Conservation (phyloP, 2,329 filamentous ascomycete genomes). For the Monilinia aucupariae region DNA sequence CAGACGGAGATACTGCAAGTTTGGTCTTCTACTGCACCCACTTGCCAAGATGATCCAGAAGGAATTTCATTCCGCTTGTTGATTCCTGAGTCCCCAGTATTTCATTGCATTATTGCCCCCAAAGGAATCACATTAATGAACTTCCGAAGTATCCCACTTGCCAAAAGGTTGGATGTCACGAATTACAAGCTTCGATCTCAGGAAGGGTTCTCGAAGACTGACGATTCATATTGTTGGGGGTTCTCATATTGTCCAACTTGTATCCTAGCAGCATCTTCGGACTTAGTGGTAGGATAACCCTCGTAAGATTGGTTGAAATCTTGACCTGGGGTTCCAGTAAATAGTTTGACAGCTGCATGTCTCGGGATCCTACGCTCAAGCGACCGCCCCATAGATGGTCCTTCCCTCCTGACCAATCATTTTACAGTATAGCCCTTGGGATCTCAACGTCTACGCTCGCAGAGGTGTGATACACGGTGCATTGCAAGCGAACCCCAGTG, state of each 20-base stretch:
- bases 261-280: neutral
- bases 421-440: neutral
- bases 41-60: conserved; percentile 6
- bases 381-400: neutral
- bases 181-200: neutral
- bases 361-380: conserved; percentile 16
- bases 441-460: neutral
- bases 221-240: neutral
- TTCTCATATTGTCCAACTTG: neutral
- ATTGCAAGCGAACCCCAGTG: neutral
- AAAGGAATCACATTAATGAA: neutral
- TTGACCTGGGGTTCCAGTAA: conserved; percentile 2
- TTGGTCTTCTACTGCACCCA: neutral
- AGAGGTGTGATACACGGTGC: neutral
- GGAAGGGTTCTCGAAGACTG: neutral
- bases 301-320: neutral
- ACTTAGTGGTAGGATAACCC: neutral
- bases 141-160: neutral
- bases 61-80: conserved; percentile 1
- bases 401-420: neutral
- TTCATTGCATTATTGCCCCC: neutral
- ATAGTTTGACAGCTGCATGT: conserved; percentile 17
- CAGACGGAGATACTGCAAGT: conserved; percentile 16
- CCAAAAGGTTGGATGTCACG: neutral
- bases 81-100: neutral